Conservation (phyloP, 768 basidiomycete species). For the Gymnopilus junonius region DNA sequence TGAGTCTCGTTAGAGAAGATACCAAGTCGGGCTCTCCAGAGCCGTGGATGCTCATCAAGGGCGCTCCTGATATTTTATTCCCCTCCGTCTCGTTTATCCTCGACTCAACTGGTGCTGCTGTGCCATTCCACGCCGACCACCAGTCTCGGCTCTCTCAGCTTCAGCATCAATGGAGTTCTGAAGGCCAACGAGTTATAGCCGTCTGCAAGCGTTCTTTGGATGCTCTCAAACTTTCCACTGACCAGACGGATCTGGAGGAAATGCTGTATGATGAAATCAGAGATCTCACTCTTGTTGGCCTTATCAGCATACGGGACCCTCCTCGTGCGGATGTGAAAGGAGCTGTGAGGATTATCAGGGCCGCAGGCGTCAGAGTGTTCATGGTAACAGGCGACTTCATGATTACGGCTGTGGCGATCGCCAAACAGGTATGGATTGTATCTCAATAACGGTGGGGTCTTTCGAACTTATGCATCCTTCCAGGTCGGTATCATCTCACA, state of each 20-base stretch:
- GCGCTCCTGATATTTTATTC: conserved; percentile 62
- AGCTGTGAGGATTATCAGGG: conserved; percentile 49
- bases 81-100: conserved; percentile 39
- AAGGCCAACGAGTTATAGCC: background rate
- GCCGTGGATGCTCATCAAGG: conserved; percentile 52
- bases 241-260: conserved; percentile 32
- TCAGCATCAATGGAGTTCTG: conserved; percentile 8
- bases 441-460: conserved; percentile 2
- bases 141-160: background rate
- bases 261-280: conserved; percentile 40
- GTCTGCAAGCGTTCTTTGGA: conserved; percentile 3
- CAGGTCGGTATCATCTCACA: conserved; percentile 48
- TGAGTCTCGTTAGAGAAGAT: conserved; percentile 40
- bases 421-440: conserved; percentile 39
- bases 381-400: conserved; percentile 65
- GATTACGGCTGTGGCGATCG: conserved; percentile 56
- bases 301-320: conserved; percentile 60
- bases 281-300: conserved; percentile 50
- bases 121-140: background rate
- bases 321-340: conserved; percentile 53
- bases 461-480: background rate
- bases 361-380: conserved; percentile 56
- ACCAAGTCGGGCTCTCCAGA: conserved; percentile 3
- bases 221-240: background rate
- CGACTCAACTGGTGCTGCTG: conserved; percentile 30